Evolutionary conservation across 208 protist species (phyloP), one percentile per base, ranked within the genome.

Genomic region (Trypanosoma grayi): DNA sequence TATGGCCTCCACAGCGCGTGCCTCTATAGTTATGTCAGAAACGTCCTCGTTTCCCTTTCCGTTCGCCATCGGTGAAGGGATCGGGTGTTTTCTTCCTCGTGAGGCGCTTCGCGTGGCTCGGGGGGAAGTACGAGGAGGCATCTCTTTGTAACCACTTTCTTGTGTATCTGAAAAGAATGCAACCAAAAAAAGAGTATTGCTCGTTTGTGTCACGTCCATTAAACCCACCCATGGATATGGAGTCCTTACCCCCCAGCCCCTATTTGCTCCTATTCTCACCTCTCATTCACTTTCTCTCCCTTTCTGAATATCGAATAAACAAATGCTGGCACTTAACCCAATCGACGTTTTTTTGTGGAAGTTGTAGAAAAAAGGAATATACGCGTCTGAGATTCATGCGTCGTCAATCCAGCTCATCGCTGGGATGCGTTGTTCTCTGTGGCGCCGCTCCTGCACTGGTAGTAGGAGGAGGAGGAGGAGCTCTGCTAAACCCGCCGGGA

Each of bases 1-100:
- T 54, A 81, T 77, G 7, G 83, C 83, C 22, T 85, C 73, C 52
- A 82, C 69, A n/a, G 61, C 20, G 16, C 57, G 63, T 40, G 70
- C 73, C 36, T 90, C 83, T 10, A 59, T 59, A 18, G 63, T 59
- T 20, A 60, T 54, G 39, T 57, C n/a, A 7, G 50, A 52, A 36
- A 55, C 47, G 40, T n/a, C 18, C 48, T 43, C 52, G 24, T 18
- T 22, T 7, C 9, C 3, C 13, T 41, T 27, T 18, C 43, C 66
- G 50, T 69, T 64, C 22, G 27, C 28, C 28, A n/a, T 9, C 20
- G 25, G 18, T 1, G 24, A 7, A 20, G 39, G 5, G 2, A n/a
- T 2, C 4, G 51, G 9, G 5, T 24, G 43, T 31, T 24, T 47
- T 22, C 31, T 51, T 13, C 40, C 58, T 33, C 48, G 47, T 8